Conservation (phyloP, 2,329 filamentous ascomycete species). For the Monilinia polystroma region DNA sequence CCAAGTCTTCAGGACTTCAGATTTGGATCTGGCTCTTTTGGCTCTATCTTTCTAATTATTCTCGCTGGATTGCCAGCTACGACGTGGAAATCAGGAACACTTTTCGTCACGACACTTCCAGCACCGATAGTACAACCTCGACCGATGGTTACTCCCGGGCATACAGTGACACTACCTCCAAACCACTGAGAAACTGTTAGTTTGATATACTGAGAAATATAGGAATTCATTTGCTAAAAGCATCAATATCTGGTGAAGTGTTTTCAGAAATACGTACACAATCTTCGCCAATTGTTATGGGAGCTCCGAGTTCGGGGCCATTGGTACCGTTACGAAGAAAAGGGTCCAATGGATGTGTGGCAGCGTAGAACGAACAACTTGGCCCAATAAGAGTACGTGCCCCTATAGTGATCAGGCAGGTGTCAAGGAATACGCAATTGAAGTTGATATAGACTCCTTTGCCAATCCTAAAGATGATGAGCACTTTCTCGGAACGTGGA, state of each 20-base stretch:
- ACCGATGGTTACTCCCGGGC: slow-evolving; percentile 78
- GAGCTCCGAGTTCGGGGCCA: slow-evolving; percentile 72
- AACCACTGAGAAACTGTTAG: slow-evolving; percentile 53
- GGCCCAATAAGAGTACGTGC: slow-evolving; percentile 76
- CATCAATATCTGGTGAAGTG: neutral
- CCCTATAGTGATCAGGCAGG: slow-evolving; percentile 71
- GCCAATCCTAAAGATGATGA: slow-evolving; percentile 51
- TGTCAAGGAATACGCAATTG: slow-evolving; percentile 75
- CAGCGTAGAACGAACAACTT: slow-evolving; percentile 73
- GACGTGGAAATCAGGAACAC: slow-evolving; percentile 62
- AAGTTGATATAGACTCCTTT: slow-evolving; percentile 73
- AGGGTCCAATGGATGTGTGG: slow-evolving; percentile 75
- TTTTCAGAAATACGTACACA: slow-evolving; percentile 45
- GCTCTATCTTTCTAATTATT: slow-evolving; percentile 49
- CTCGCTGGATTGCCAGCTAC: slow-evolving; percentile 68
- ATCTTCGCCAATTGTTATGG: slow-evolving; percentile 76
- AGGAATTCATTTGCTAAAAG: neutral
- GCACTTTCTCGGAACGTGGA: slow-evolving; percentile 7
- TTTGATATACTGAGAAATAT: neutral
- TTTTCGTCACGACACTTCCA: slow-evolving; percentile 79
- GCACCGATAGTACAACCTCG: slow-evolving; percentile 73
- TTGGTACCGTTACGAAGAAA: slow-evolving; percentile 68
- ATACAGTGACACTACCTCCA: slow-evolving; percentile 67
- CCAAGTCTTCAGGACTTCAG: slow-evolving; percentile 14
- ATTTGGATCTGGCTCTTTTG: slow-evolving; percentile 37